Conservation (phyloP, 1,284 basidiomycete species). For the Somion occarium region DNA sequence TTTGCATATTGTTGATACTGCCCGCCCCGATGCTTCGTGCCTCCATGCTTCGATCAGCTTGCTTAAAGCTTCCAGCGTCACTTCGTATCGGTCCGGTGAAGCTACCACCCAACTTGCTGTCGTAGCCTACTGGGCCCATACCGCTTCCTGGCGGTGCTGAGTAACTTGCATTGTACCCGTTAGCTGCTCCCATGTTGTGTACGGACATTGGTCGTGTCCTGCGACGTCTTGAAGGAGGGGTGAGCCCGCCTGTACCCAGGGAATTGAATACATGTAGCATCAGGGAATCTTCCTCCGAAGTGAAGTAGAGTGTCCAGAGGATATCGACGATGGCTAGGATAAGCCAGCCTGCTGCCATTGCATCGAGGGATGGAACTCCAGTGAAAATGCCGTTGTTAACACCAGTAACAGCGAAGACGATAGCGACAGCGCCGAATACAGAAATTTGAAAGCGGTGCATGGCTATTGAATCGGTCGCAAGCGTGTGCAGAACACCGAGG, state of each 20-base stretch:
- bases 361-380: conserved; percentile 52
- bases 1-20: conserved; percentile 33
- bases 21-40: conserved; percentile 41
- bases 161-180: conserved; percentile 59
- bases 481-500: conserved; percentile 74
- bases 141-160: conserved; percentile 32
- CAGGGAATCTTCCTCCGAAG: conserved; percentile 90
- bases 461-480: conserved; percentile 80
- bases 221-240: conserved; percentile 72
- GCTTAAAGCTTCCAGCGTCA: conserved; percentile 57
- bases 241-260: conserved; percentile 82
- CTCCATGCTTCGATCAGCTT: conserved; percentile 28
- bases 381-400: conserved; percentile 66
- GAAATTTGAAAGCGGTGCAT: conserved; percentile 88
- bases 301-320: conserved; percentile 95
- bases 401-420: conserved; percentile 84
- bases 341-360: conserved; percentile 92
- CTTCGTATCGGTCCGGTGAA: conserved; percentile 46
- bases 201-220: conserved; percentile 49
- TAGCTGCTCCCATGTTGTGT: conserved; percentile 55
- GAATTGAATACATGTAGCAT: conserved; percentile 81
- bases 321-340: conserved; percentile 88
- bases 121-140: conserved; percentile 57
- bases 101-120: conserved; percentile 49
- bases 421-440: conserved; percentile 79